These are phyloP conservation scores for Jaapia argillacea DNA, from an alignment of 768 basidiomycete species.

Conservation along the genomic window DNA sequence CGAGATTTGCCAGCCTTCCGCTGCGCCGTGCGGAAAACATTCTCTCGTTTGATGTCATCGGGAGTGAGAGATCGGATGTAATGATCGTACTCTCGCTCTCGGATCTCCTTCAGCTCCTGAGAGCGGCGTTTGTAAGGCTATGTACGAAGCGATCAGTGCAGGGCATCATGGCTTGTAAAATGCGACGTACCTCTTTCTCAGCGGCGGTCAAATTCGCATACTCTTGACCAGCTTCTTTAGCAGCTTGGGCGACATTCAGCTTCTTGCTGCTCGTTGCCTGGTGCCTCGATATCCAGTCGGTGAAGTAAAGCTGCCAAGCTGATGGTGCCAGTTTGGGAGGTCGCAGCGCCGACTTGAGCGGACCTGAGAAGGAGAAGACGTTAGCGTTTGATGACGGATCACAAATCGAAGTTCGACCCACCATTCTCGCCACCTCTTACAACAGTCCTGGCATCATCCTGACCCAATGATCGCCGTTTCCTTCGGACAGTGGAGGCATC, in stretches of 20 bases:
- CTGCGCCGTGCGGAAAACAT: slow-evolving; percentile 83
- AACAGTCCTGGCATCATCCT: not conserved
- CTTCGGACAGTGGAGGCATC: slow-evolving; percentile 68
- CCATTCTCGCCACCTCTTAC: no score
- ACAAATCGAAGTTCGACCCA: no score
- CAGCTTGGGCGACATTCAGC: slow-evolving; percentile 90
- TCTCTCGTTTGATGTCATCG: slow-evolving; percentile 92
- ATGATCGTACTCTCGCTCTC: slow-evolving; percentile 70
- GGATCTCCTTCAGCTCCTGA: slow-evolving; percentile 72
- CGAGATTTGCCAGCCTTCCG: slow-evolving; percentile 88
- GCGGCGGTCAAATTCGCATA: slow-evolving; percentile 70
- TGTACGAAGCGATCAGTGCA: slow-evolving; percentile 13
- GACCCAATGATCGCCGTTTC: slow-evolving; percentile 30
- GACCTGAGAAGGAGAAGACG: slow-evolving; percentile 39
- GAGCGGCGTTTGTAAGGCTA: slow-evolving; percentile 85
- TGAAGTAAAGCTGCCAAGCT: slow-evolving; percentile 95
- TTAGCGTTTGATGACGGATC: slow-evolving; percentile 20
- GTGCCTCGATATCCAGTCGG: slow-evolving; percentile 87
- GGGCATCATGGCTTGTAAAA: slow-evolving; percentile 9
- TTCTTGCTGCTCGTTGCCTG: slow-evolving; percentile 74
- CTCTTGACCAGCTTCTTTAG: slow-evolving; percentile 88
- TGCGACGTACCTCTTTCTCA: slow-evolving; percentile 67
- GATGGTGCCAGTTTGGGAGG: slow-evolving; percentile 90
- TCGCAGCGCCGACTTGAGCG: slow-evolving; percentile 67
- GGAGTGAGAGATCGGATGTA: slow-evolving; percentile 88